Evolutionary conservation across 2,329 filamentous ascomycete genomes (phyloP).

Genomic region (Intubia oerlemansii): DNA sequence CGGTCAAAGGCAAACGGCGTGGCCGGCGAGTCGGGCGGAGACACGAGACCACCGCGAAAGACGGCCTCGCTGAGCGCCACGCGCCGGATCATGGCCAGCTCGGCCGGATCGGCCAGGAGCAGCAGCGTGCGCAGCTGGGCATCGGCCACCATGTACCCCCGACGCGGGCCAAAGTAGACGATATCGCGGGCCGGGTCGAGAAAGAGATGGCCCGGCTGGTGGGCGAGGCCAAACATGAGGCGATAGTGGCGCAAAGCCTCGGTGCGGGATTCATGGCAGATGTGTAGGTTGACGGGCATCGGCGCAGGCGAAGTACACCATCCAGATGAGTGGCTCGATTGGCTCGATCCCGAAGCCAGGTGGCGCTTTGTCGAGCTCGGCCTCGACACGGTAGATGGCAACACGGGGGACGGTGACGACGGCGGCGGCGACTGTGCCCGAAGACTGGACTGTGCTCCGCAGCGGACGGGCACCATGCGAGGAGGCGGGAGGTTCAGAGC

Average conservation of each 20-base stretch:
- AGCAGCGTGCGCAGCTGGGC: slow-evolving; percentile 23
- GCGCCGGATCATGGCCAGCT: slow-evolving; percentile 19
- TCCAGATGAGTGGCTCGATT: not conserved
- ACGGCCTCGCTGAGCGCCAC: slow-evolving; percentile 24
- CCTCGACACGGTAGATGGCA: too few relatives aligned
- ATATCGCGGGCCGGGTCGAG: slow-evolving; percentile 21
- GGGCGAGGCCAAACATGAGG: slow-evolving; percentile 20
- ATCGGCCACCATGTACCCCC: slow-evolving; percentile 22
- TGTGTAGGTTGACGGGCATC: slow-evolving; percentile 22
- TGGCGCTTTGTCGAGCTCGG: too few relatives aligned
- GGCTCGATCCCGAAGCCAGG: too few relatives aligned
- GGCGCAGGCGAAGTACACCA: slow-evolving; percentile 21
- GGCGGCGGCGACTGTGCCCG: not conserved
- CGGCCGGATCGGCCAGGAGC: slow-evolving; percentile 18
- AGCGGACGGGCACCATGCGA: slow-evolving; percentile 22
- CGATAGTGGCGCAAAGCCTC: slow-evolving; percentile 21
- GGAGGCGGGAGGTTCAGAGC: slow-evolving; percentile 19
- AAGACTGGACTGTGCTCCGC: slow-evolving; percentile 5
- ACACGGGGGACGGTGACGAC: slow-evolving; percentile 4
- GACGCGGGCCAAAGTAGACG: slow-evolving; percentile 24
- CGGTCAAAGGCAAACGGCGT: slow-evolving; percentile 7
- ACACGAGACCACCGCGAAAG: slow-evolving; percentile 10
- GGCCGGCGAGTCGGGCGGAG: not conserved
- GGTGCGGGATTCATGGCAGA: slow-evolving; percentile 22
- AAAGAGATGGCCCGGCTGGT: slow-evolving; percentile 19